These are phyloP conservation scores for Tuber indicum DNA, from an alignment of 495 filamentous ascomycete genomes.

Conservation along the genomic window DNA sequence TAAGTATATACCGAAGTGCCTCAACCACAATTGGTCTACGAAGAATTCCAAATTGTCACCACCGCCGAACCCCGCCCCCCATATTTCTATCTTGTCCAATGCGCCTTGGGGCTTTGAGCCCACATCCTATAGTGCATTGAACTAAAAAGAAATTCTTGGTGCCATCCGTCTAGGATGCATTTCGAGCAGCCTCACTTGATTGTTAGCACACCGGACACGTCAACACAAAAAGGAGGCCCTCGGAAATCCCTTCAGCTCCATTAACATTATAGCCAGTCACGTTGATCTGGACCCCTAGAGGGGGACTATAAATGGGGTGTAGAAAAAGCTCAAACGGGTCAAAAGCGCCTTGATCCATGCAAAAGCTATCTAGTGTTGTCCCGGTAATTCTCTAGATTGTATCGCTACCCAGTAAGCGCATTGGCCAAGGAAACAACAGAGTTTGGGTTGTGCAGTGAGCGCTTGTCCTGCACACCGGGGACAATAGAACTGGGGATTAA, in stretches of 20 bases:
- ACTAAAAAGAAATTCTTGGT: conserved; percentile 29
- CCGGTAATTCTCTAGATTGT: conserved; percentile 16
- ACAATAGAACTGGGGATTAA: conserved; percentile 24
- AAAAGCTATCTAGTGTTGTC: conserved; percentile 9
- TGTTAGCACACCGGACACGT: neutral
- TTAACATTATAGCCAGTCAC: conserved; percentile 28
- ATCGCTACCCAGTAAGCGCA: conserved; percentile 42
- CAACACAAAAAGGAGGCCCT: neutral
- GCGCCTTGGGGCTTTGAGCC: conserved; percentile 34
- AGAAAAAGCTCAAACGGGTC: conserved; percentile 37
- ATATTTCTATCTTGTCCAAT: neutral
- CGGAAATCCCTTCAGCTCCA: conserved; percentile 2
- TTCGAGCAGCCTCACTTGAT: neutral
- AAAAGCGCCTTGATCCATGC: conserved; percentile 21
- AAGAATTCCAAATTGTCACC: no score
- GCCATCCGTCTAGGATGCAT: neutral
- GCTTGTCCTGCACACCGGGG: conserved; percentile 8
- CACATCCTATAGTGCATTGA: conserved; percentile 36
- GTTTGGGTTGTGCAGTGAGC: conserved; percentile 25
- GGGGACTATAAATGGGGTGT: conserved; percentile 41
- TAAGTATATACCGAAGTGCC: no score
- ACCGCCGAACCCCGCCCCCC: conserved; percentile 39
- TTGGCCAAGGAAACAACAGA: conserved; percentile 42
- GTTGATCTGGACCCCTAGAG: conserved; percentile 22
- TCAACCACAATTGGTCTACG: no score